phyloP scores from a whole-genome alignment of 495 filamentous ascomycete species.

The Penicillium angulare region DNA sequence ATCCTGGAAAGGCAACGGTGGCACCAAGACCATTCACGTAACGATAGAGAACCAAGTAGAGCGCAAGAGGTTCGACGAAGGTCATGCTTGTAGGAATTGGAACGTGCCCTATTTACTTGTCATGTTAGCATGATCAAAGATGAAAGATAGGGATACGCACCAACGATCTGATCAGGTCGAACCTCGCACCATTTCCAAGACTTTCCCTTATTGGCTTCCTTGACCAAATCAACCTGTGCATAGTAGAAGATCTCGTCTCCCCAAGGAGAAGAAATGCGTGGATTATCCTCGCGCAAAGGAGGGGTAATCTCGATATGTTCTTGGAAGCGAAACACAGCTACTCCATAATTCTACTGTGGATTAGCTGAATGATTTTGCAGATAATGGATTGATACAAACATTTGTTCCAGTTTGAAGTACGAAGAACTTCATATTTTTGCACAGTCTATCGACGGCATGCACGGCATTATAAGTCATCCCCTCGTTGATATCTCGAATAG shows the following conservation, averaged over 20 bases:
- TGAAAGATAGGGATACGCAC: too few species aligned
- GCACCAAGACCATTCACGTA: too few species aligned
- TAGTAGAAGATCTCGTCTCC: not conserved
- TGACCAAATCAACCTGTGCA: not conserved
- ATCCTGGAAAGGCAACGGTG: too few species aligned
- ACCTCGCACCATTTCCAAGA: not conserved
- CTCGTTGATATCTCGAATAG: too few species aligned
- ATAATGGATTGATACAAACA: not conserved
- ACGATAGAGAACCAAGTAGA: too few species aligned
- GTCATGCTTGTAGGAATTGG: too few species aligned
- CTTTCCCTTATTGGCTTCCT: not conserved
- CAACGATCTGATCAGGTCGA: not conserved
- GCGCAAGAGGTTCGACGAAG: too few species aligned
- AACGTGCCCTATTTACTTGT: too few species aligned
- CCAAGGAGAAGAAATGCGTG: not conserved
- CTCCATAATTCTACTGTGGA: not conserved
- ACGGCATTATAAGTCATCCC: too few species aligned
- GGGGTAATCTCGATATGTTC: not conserved
- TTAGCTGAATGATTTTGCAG: too few species aligned
- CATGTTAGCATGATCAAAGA: too few species aligned
- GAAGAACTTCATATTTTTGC: slow-evolving; percentile 9
- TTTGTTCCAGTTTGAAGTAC: slow-evolving; percentile 15
- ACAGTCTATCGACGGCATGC: slow-evolving; percentile 5
- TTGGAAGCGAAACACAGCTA: not conserved
- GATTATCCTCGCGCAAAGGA: not conserved